phyloP scores from a whole-genome alignment of 108 stramenopile species.

The Craspedostauros australis region DNA sequence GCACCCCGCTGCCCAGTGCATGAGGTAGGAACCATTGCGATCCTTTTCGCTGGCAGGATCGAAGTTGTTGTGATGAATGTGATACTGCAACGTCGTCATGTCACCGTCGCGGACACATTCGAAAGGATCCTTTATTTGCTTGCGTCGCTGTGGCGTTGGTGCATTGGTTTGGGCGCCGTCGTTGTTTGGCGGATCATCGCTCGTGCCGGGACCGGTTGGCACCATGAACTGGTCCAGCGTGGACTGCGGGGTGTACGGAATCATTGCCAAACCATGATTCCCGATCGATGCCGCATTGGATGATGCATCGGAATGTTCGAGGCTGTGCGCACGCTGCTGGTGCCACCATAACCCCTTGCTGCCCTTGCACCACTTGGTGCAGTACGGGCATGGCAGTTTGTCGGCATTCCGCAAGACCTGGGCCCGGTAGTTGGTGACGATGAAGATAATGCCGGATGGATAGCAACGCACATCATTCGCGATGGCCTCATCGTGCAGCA shows the following conservation, averaged over 20 bases:
- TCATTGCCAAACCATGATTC: slow-evolving; percentile 36
- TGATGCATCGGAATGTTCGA: slow-evolving; percentile 46
- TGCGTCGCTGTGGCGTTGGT: background rate
- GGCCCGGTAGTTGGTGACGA: slow-evolving; percentile 43
- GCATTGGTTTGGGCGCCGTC: background rate
- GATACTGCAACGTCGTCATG: background rate
- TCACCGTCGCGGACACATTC: background rate
- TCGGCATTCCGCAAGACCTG: slow-evolving; percentile 30
- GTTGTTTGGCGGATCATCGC: background rate
- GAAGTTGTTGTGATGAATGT: slow-evolving; percentile 7
- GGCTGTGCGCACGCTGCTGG: slow-evolving; percentile 48
- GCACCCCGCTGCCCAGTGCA: slow-evolving; percentile 75
- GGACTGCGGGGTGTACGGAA: slow-evolving; percentile 23
- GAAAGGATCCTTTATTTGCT: background rate
- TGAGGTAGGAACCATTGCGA: slow-evolving; percentile 52
- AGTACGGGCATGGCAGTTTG: slow-evolving; percentile 64
- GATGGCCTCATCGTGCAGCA: slow-evolving; percentile 11
- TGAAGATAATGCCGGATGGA: slow-evolving; percentile 57
- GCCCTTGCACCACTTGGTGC: slow-evolving; percentile 76
- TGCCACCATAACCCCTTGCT: slow-evolving; percentile 88
- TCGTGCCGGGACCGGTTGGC: background rate
- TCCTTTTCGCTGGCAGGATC: slow-evolving; percentile 22
- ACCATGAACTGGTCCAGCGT: background rate
- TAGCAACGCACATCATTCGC: slow-evolving; percentile 46
- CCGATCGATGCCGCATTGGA: slow-evolving; percentile 32